phyloP scores from a whole-genome alignment of 106 monocot species.

The Narthecium ossifragum region DNA sequence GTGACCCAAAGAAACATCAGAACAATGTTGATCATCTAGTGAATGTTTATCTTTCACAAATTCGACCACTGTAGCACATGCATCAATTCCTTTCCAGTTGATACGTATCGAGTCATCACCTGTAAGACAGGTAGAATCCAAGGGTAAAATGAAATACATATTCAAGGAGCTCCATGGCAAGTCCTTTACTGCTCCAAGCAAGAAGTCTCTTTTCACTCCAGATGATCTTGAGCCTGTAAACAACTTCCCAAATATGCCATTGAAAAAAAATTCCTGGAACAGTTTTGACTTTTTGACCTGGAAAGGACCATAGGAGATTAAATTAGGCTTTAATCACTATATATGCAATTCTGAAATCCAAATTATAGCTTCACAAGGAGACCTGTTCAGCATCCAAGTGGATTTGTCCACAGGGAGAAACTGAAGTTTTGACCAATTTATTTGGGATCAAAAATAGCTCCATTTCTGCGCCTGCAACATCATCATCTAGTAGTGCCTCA shows the following conservation, averaged over 20 bases:
- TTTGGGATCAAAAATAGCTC: constrained; percentile 24
- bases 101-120: neutral
- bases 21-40: neutral
- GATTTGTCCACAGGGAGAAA: constrained; percentile 17
- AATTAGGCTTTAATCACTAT: too few species aligned
- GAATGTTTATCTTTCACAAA: constrained; percentile 5
- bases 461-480: constrained; percentile 19
- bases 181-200: constrained; percentile 14
- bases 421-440: constrained; percentile 18
- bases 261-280: constrained; percentile 41
- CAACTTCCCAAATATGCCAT: constrained; percentile 41
- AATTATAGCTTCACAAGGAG: neutral
- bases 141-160: constrained; percentile 37
- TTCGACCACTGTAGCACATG: constrained; percentile 18
- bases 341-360: neutral
- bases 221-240: constrained; percentile 21
- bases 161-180: constrained; percentile 16
- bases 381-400: constrained; percentile 26
- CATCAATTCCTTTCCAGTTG: constrained; percentile 27
- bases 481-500: constrained; percentile 21
- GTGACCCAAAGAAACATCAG: neutral
- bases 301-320: too few species aligned
- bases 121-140: neutral
- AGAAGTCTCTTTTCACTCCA: constrained; percentile 17
- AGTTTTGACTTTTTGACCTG: constrained; percentile 30